Evolutionary conservation across 805 yeast genomes (phyloP), one percentile per base, ranked within the genome.

Genomic region (Hanseniaspora occidentalis): DNA sequence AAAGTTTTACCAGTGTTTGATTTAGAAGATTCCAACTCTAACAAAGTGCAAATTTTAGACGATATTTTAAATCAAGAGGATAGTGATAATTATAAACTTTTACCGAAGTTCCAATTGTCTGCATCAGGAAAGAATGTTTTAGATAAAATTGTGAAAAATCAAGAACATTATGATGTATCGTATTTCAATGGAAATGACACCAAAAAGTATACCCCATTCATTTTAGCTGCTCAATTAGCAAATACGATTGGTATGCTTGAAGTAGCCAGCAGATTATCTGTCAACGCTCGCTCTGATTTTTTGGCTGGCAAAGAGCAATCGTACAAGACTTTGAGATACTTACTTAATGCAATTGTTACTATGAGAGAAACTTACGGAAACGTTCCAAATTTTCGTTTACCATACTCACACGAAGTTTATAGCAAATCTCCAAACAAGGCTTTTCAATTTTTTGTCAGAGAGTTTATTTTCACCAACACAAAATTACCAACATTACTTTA

Each of bases 181-280:
- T 31, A 31, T 17, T 31, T 31, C 17, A 31, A 31, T 14, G 34
- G 20, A 5, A 8, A 31, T 9, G 20, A 16, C 20, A 18, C 14
- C 7, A 20, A 33, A 11, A n/a, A 18, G 20, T 33, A 29, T 31
- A 8, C 20, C 17, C 36, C 38, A 35, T 42, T 23, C 35, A 36
- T 37, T 10, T 21, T 42, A 13, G 18, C 39, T 3, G 38, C 35
- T 24, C 23, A 29, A n/a, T 37, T 72, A 34, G 71, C 74, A 2
- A 65, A 70, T 45, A 69, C 78, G 0, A 66, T 80, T 20, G 65
- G 71, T 19, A 72, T 77, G 68, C 57, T 68, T 29, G 88, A 81
- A 49, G 70, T 79, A 18, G 50, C 78, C 0, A 65, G 77, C 1
- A 66, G 88, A 51, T 52, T 69, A n/a, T 67, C 69, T 34, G 48